Evolutionary conservation across 768 basidiomycete species (phyloP), one percentile per base, ranked within the genome.

Genomic region (Termitomyces sp.): DNA sequence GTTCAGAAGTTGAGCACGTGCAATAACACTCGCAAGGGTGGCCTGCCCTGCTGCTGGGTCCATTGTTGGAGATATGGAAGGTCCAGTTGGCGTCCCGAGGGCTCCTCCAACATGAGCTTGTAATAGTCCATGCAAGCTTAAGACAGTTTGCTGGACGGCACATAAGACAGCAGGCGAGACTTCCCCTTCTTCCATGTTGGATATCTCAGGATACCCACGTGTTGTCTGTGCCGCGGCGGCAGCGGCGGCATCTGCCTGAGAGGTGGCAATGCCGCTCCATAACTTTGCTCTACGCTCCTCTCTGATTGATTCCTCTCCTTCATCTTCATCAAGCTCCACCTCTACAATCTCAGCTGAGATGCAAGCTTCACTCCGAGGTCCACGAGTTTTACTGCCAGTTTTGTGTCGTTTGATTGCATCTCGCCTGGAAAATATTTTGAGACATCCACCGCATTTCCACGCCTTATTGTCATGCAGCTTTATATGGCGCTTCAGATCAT

Each of bases 331-430:
- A 18, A 79, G 68, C 33, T 83, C 78, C 18, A 89, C 83, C 68
- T 91, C 89, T 50, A 80, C 72, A 6, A 89, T 76, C 28, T 83
- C 82, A 47, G 85, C 85, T 13, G 73, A 74, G 46, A 82, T 70
- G 64, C 89, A 91, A 28, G 68, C 66, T 63, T 80, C 77, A 48
- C 78, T 78, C 62, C 77, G 82, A 10, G 77, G 76, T 18, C 82
- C 83, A 18, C 82, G 77, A 38, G 72, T 71, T 59, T 79, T 79
- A 35, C 77, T 79, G 48, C 81, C 79, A 65, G 87, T 85, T 70
- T 87, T 88, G 63, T 91, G 90, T 26, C 88, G 80, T 68, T 88
- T 89, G 67, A 91, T 86, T 3, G 89, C 89, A 68, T 92, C 90
- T 47, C 87, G 78, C n/a, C 87, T 74, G 2, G 87, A 88, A 67